phyloP scores from a whole-genome alignment of 164 flowering plant species.

The Vitis cinerea region DNA sequence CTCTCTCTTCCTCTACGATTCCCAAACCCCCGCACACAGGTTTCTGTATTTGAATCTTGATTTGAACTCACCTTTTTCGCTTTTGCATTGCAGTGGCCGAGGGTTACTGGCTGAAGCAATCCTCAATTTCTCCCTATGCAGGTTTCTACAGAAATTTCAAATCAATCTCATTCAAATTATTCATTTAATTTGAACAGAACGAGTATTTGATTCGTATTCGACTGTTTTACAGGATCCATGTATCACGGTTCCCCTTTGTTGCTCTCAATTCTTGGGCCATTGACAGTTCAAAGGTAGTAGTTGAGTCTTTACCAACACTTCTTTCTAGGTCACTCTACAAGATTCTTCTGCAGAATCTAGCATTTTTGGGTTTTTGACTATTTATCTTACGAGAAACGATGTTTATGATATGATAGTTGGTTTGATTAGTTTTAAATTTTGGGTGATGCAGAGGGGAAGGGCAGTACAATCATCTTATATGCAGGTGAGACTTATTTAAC shows the following conservation, averaged over 20 bases:
- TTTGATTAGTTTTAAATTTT: background rate
- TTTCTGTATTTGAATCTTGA: background rate
- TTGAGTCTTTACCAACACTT: background rate
- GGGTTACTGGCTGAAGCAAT: slow-evolving; percentile 95
- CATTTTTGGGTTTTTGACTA: background rate
- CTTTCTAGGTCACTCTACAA: too few species aligned
- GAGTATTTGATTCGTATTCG: background rate
- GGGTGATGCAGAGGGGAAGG: slow-evolving; percentile 60
- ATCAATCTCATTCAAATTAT: background rate
- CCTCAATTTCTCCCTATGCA: slow-evolving; percentile 91
- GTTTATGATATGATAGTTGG: background rate
- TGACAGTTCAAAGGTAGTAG: slow-evolving; percentile 63
- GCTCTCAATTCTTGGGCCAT: slow-evolving; percentile 77
- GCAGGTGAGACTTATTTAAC: slow-evolving; percentile 51
- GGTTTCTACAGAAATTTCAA: slow-evolving; percentile 36
- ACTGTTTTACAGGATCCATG: slow-evolving; percentile 73
- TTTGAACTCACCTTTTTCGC: background rate
- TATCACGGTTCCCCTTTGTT: slow-evolving; percentile 95
- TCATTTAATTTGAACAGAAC: background rate
- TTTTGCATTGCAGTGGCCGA: slow-evolving; percentile 71
- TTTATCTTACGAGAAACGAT: background rate
- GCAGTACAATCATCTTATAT: slow-evolving; percentile 50
- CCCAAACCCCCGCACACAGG: background rate
- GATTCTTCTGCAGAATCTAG: too few species aligned
- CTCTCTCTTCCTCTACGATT: slow-evolving; percentile 11